Percentiles rank a stretch among this genome's conserved stretches.
phyloP scores from a whole-genome alignment of 306 rosid genomes.

The Lathyrus tuberosus region DNA sequence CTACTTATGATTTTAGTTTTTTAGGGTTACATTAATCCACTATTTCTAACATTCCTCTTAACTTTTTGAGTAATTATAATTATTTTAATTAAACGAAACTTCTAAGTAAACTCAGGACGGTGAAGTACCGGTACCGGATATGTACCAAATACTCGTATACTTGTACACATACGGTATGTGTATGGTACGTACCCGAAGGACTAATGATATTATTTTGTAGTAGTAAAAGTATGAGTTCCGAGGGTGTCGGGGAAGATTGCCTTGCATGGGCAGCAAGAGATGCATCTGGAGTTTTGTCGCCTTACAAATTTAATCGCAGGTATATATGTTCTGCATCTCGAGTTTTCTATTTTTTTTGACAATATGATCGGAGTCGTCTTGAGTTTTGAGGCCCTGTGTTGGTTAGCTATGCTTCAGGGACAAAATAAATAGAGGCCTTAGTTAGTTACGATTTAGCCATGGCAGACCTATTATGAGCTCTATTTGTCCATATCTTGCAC shows the following conservation, averaged over 20 bases:
- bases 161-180: too few species aligned
- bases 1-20: conserved; percentile 1
- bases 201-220: conserved; percentile 29
- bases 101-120: conserved; percentile 15
- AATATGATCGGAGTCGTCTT: too few species aligned
- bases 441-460: too few species aligned
- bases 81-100: conserved; percentile 7
- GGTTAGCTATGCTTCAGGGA: too few species aligned
- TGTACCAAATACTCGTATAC: too few species aligned
- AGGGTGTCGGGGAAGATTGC: conserved; percentile 50
- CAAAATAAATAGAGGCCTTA: too few species aligned
- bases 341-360: too few species aligned
- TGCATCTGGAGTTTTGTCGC: conserved; percentile 67
- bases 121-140: too few species aligned
- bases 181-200: not conserved
- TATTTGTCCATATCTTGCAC: too few species aligned
- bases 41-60: not conserved
- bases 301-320: conserved; percentile 81
- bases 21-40: not conserved
- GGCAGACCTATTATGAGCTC: too few species aligned
- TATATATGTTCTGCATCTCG: not conserved
- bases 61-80: conserved; percentile 3
- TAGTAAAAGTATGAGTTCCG: conserved; percentile 52
- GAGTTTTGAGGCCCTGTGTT: too few species aligned
- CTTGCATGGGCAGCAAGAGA: conserved; percentile 86